These are phyloP conservation scores for Hanseniaspora occidentalis DNA, from an alignment of 805 yeast species.

Conservation along the genomic window DNA sequence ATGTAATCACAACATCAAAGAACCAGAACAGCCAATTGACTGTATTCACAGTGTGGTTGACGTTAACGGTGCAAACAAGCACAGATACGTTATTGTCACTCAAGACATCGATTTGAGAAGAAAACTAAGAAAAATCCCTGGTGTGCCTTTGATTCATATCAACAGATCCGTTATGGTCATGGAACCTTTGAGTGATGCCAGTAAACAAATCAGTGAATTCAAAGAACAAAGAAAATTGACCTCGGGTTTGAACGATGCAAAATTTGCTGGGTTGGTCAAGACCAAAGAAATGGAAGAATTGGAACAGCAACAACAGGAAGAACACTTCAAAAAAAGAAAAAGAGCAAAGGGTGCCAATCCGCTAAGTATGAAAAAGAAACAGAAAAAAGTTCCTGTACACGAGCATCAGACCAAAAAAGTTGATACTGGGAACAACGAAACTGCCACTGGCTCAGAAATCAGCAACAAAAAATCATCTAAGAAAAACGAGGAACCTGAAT, in stretches of 20 bases:
- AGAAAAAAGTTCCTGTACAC: conserved; percentile 19
- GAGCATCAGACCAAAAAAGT: conserved; percentile 8
- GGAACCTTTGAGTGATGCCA: conserved; percentile 82
- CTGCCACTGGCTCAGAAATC: conserved; percentile 10
- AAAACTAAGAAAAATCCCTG: conserved; percentile 64
- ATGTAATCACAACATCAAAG: conserved; percentile 68
- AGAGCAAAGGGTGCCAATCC: conserved; percentile 87
- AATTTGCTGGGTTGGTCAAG: conserved; percentile 32
- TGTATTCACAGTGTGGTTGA: conserved; percentile 63
- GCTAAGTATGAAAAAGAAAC: conserved; percentile 72
- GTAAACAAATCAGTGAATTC: conserved; percentile 34
- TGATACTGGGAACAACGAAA: too few relatives aligned
- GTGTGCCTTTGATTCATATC: conserved; percentile 80
- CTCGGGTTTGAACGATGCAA: conserved; percentile 64
- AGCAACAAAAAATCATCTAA: too few relatives aligned
- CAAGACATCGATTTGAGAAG: conserved; percentile 64
- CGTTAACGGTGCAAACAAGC: conserved; percentile 56
- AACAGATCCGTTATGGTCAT: conserved; percentile 87
- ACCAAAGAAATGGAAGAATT: conserved; percentile 12
- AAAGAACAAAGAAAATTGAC: conserved; percentile 59
- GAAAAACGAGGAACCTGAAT: conserved; percentile 5
- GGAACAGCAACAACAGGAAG: conserved; percentile 12
- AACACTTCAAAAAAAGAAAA: conserved; percentile 31
- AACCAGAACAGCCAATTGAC: conserved; percentile 52
- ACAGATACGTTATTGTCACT: conserved; percentile 79